Base-by-base conservation (phyloP, 1,284 basidiomycete species). In the Apiotrichum siamense region DNA sequence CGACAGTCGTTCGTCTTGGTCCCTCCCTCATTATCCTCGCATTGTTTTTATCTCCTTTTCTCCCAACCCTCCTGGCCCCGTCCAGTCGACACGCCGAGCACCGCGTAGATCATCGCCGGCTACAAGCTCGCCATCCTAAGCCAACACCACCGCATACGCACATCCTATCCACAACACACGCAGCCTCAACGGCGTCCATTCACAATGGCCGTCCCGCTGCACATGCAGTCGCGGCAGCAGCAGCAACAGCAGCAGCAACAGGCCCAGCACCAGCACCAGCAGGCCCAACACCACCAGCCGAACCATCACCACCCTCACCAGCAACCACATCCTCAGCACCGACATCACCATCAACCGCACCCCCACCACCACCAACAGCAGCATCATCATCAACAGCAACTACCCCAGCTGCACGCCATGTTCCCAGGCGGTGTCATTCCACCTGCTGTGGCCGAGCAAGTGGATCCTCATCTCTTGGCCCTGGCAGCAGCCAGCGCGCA, bases 1-100 rank as follows among this genome's bases (percentile, higher is more conserved):
- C n/a, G n/a, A n/a, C n/a, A n/a, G n/a, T n/a, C n/a, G n/a, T n/a
- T n/a, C n/a, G n/a, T n/a, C n/a, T n/a, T n/a, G n/a, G n/a, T n/a
- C n/a, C 24, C 7, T 10, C 10, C 39, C 39, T 26, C 39, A 42
- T 43, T 31, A 23, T 81, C 83, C 60, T 81, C 92, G 25, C 18
- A n/a, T 46, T 42, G 27, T 49, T 52, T 52, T 55, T 55, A 18
- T 52, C 21, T 12, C 21, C 47, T 46, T 55, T 55, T 55, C 47
- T 55, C 50, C 50, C 50, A 46, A 11, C 39, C 13, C 36, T 23
- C 36, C 44, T 31, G 10, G 15, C 29, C 20, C 20, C 18, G 31
- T n/a, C n/a, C n/a, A n/a, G n/a, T n/a, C n/a, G n/a, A n/a, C n/a
- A n/a, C n/a, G n/a, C n/a, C n/a, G n/a, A n/a, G n/a, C n/a, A n/a